These are phyloP conservation scores for Dichotomocladium elegans DNA, from an alignment of 371 early-diverging fungal species.

Conservation along the genomic window DNA sequence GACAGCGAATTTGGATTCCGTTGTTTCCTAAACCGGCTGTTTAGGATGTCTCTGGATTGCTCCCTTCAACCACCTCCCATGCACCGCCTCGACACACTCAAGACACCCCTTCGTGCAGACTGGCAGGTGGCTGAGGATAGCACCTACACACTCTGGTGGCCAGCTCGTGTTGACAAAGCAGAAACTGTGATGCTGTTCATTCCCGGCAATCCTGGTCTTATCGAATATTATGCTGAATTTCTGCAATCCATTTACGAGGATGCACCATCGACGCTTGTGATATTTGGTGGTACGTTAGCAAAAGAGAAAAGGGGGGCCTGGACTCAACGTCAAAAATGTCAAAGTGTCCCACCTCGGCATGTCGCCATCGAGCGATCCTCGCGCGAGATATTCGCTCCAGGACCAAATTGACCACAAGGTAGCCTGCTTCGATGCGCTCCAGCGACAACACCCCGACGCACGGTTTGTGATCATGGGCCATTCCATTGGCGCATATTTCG, in stretches of 20 bases:
- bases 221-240: conserved; percentile 68
- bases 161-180: conserved; percentile 18
- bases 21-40: not conserved
- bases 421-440: conserved; percentile 53
- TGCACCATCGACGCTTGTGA: conserved; percentile 31
- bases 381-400: conserved; percentile 37
- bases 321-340: too few species aligned
- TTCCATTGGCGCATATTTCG: conserved; percentile 66
- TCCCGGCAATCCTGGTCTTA: conserved; percentile 72
- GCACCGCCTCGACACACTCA: conserved; percentile 1
- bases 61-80: not conserved
- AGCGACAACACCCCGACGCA: conserved; percentile 42
- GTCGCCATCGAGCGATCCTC: conserved; percentile 16
- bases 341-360: conserved; percentile 60
- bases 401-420: conserved; percentile 71
- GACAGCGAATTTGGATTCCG: not conserved
- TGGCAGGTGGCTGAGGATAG: conserved; percentile 49
- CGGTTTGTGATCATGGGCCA: conserved; percentile 63
- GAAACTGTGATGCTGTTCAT: conserved; percentile 53
- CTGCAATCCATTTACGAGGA: conserved; percentile 44
- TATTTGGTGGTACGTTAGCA: conserved; percentile 48
- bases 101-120: conserved; percentile 37
- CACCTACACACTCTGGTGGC: conserved; percentile 55
- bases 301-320: too few species aligned
- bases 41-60: not conserved